Conservation (phyloP, 2,329 filamentous ascomycete genomes). For the Pestalotiopsis sp. region DNA sequence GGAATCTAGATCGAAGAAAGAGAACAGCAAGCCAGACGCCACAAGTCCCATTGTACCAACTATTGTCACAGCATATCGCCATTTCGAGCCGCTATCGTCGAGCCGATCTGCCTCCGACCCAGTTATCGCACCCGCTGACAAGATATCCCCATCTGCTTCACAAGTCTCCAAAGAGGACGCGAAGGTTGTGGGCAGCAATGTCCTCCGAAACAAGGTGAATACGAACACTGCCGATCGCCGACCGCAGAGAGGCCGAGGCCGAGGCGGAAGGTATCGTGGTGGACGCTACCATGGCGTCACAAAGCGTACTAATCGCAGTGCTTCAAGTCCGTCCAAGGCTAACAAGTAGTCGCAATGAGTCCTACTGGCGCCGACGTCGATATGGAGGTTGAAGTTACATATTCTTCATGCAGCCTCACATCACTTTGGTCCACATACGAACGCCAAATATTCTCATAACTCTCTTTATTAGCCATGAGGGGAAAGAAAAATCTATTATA, state of each 20-base stretch:
- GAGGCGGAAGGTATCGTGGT: constrained; percentile 1
- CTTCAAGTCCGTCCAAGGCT: background rate
- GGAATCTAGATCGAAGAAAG: background rate
- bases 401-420: background rate
- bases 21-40: background rate
- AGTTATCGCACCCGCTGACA: constrained; percentile 11
- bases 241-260: background rate
- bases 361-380: background rate
- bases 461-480: background rate
- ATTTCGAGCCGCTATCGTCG: constrained; percentile 3
- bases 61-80: constrained; percentile 3
- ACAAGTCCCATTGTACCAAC: background rate
- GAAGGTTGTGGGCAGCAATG: background rate
- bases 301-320: background rate
- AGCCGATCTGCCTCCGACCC: constrained; percentile 16
- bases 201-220: background rate
- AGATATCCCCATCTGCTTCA: background rate
- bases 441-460: background rate
- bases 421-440: background rate
- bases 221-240: background rate
- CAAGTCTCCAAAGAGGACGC: background rate
- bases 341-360: background rate
- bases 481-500: background rate
- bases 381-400: background rate
- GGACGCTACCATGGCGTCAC: background rate